Evolutionary conservation across 108 stramenopile species (phyloP), one percentile per base, ranked within the genome.

Genomic region (Asterionellopsis glacialis): DNA sequence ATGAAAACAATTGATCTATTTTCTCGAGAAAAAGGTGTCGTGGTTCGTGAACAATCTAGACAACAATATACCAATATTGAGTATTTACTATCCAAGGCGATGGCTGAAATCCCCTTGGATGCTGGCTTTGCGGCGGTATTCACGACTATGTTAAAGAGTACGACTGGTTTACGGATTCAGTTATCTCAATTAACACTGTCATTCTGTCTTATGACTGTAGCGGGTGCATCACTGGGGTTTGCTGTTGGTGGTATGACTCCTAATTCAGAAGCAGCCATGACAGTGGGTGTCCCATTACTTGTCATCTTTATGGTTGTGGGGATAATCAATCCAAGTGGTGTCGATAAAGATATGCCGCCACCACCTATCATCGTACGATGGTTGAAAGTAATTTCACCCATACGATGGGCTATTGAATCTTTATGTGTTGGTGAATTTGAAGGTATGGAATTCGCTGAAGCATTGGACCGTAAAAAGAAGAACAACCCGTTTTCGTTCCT

Each of bases 1-100:
- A 85, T 91, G 87, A 91, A 91, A 55, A 85, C 93, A 21, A 60
- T 91, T 26, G 79, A 84, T 26, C 47, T 94, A 19, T 91, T 94
- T 63, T 84, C 82, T 6, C 76, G 73, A 58, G 93, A 94, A 73
- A 67, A 79, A 44, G 65, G 75, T 18, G 86, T 94, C 0, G 88
- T 94, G 0, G 67, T 66, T 47, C 87, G 93, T 0, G 93, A 94
- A 55, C 80, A 84, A 59, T 80, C 76, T 70, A 59, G 88, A 12
- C 56, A 57, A 10, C 73, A 81, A 23, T 94, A 94, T 57, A 76
- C 75, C 1, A 85, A 72, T 26, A 26, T 83, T 51, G 90, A 94
- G 57, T 94, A 94, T 60, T 70, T 94, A n/a, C 60, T 94, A 9
- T 79, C 90, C 26, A 94, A 94, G 63, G 68, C 75, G 13, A 21